Conservation (phyloP, 2,329 filamentous ascomycete genomes). For the Alternaria hordeiaustralica region DNA sequence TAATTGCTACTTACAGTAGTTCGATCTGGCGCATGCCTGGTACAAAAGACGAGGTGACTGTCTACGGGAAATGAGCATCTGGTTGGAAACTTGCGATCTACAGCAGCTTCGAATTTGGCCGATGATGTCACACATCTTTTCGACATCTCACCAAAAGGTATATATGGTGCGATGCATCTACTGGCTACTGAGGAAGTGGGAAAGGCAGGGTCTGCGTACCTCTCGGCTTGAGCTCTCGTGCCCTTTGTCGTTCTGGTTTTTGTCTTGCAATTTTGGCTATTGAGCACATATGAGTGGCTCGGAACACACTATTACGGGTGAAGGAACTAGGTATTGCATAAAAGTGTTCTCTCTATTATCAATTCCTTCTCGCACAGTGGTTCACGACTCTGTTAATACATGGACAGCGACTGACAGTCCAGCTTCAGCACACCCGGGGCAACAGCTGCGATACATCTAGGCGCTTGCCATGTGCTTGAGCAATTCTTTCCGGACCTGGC, state of each 20-base stretch:
- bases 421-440: neutral
- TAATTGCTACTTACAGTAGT: conserved; percentile 4
- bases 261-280: neutral
- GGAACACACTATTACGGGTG: neutral
- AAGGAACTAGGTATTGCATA: neutral
- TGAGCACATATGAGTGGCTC: neutral
- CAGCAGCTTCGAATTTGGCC: neutral
- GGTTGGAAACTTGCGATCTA: neutral
- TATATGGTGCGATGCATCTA: neutral
- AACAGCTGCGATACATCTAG: neutral
- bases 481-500: neutral
- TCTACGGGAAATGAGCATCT: neutral
- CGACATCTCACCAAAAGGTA: neutral
- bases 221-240: neutral
- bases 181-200: neutral
- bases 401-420: neutral
- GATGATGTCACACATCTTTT: neutral
- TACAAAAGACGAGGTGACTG: neutral
- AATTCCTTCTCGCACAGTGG: neutral
- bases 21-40: neutral
- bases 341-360: neutral
- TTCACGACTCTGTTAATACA: neutral
- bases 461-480: neutral
- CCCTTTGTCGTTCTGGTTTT: neutral
- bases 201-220: neutral